Base-by-base conservation (phyloP, 495 filamentous ascomycete genomes). In the Penicillium desertorum region DNA sequence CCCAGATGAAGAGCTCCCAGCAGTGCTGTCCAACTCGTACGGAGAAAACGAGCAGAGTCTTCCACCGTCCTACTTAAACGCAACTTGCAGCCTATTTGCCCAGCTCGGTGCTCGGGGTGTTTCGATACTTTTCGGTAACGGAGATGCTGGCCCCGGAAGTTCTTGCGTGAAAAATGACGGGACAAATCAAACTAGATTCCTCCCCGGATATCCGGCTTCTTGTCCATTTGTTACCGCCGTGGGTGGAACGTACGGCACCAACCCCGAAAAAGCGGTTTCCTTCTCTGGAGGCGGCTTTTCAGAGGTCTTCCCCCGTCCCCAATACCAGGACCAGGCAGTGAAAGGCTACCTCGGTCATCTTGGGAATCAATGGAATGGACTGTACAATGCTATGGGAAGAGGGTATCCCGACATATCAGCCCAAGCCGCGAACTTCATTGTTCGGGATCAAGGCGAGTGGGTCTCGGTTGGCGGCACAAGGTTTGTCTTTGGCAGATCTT, bases 211-310 rank as follows among this genome's bases (percentile, higher is more conserved):
- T 69, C 91, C 90, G 0, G 87, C 86, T 0, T 78, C 81, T n/a
- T 95, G 91, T 60, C 91, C 91, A 0, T 94, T 85, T 63, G 85
- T 94, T 5, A 96, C 90, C 0, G 73, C 84, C 0, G 88, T 94
- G 9, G 90, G 90, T 12, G 89, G 86, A 5, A 90, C 87, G 0
- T 71, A 74, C n/a, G 73, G 78, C 17, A 75, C 79, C 1, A 64
- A 72, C 3, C 79, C 84, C 7, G 74, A 86, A 43, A 78, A 69
- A 22, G 87, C 80, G 12, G 78, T 84, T 36, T 63, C 58, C 23
- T 87, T 83, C 59, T 84, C 83, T 32, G 79, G 80, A 0, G 90
- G 87, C 9, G 88, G 90, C 1, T 93, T 95, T 70, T 87, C 83
- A 4, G 80, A 87, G 43, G 75, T 80, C n/a, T 94, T 89, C 61